Conservation (phyloP, 2,329 filamentous ascomycete genomes). For the Arachnomyces sp. region DNA sequence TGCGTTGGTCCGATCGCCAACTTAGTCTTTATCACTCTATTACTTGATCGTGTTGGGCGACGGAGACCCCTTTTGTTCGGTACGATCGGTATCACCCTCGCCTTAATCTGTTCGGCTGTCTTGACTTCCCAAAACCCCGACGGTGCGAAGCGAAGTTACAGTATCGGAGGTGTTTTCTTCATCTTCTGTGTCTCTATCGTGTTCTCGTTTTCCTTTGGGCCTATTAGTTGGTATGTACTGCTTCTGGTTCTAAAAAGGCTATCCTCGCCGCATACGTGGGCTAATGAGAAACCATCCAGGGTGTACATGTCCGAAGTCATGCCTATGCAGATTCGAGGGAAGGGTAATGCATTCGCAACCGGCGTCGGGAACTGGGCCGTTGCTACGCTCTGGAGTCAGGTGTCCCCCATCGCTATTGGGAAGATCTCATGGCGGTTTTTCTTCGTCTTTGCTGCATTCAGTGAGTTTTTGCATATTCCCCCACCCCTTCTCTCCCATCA, state of each 20-base stretch:
- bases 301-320: slow-evolving; percentile 60
- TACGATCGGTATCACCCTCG: slow-evolving; percentile 28
- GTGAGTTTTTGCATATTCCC: slow-evolving; percentile 20
- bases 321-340: slow-evolving; percentile 56
- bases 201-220: slow-evolving; percentile 53
- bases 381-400: slow-evolving; percentile 1
- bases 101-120: slow-evolving; percentile 40
- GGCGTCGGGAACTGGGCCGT: slow-evolving; percentile 48
- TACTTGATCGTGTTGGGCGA: not conserved
- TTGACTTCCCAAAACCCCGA: not conserved
- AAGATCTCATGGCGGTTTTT: slow-evolving; percentile 48
- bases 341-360: slow-evolving; percentile 50
- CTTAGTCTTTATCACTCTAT: slow-evolving; percentile 48
- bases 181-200: slow-evolving; percentile 55
- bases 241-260: slow-evolving; percentile 11
- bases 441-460: slow-evolving; percentile 49
- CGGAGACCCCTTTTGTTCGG: not conserved
- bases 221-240: slow-evolving; percentile 29
- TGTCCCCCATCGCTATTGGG: slow-evolving; percentile 32
- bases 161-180: slow-evolving; percentile 55
- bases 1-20: slow-evolving; percentile 42
- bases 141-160: too few species aligned
- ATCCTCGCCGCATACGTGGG: too few species aligned
- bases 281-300: slow-evolving; percentile 36
- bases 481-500: not conserved